A percentile compares a stretch with the other conserved stretches of the same genome.
Conservation (phyloP, 257 asterid species). For the Forsythia suspensa region DNA sequence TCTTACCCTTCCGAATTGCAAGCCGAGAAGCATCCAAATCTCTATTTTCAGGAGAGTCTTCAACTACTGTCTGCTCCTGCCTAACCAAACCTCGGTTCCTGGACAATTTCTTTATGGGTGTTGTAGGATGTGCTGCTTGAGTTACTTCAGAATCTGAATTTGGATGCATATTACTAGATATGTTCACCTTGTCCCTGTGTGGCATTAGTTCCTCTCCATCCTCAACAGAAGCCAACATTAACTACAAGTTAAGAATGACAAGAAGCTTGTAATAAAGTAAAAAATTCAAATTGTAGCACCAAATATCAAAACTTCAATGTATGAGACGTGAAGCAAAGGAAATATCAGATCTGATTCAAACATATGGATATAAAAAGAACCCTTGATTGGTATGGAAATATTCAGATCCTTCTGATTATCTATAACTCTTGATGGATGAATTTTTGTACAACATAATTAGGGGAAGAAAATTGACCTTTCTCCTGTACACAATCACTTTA, state of each 20-base stretch:
- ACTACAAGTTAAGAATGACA: conserved; percentile 42
- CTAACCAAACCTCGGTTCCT: conserved; percentile 87
- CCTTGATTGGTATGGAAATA: not conserved
- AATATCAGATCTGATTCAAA: not conserved
- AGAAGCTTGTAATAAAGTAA: not conserved
- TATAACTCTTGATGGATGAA: too few species aligned
- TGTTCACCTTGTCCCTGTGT: conserved; percentile 42
- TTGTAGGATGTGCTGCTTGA: conserved; percentile 47
- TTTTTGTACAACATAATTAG: too few species aligned
- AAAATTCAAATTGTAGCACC: not conserved
- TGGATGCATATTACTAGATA: conserved; percentile 22
- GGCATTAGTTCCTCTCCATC: conserved; percentile 92
- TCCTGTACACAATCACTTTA: not conserved
- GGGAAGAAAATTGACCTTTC: not conserved
- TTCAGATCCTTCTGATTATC: too few species aligned
- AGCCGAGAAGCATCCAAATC: conserved; percentile 37
- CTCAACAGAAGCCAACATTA: conserved; percentile 66
- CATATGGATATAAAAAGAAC: not conserved
- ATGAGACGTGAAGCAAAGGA: not conserved
- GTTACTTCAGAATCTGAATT: conserved; percentile 33
- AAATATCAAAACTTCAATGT: not conserved
- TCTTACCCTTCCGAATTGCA: conserved; percentile 66
- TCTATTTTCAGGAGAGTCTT: conserved; percentile 78
- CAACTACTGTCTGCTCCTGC: conserved; percentile 77
- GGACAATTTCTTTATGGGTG: conserved; percentile 85